Evolutionary conservation across 2,329 filamentous ascomycete genomes (phyloP).

Genomic region (Alternaria consortialis): DNA sequence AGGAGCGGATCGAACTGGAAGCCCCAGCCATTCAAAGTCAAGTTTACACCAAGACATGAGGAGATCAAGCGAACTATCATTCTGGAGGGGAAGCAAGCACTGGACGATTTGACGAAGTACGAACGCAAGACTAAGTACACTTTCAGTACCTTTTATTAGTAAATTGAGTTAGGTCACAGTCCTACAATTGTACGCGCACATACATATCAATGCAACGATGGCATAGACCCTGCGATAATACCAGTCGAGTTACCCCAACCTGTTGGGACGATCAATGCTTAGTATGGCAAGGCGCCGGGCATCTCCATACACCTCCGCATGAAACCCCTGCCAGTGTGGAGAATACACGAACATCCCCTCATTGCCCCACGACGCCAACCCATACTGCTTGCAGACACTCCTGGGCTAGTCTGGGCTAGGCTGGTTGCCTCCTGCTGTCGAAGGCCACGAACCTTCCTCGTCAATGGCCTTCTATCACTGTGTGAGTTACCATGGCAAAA

Average conservation of each 20-base stretch:
- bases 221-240: too few species aligned
- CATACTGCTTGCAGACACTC: background rate
- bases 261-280: background rate
- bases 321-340: slow-evolving; percentile 2
- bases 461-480: background rate
- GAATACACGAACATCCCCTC: slow-evolving; percentile 4
- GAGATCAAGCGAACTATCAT: slow-evolving; percentile 2
- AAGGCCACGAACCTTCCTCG: background rate
- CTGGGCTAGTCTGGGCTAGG: background rate
- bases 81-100: background rate
- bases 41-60: slow-evolving; percentile 1
- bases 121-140: slow-evolving; percentile 1
- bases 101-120: background rate
- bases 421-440: background rate
- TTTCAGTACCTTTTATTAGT: background rate
- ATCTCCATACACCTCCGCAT: slow-evolving; percentile 2
- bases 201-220: too few species aligned
- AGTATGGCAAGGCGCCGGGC: slow-evolving; percentile 2
- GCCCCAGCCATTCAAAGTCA: slow-evolving; percentile 2
- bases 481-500: slow-evolving; percentile 4
- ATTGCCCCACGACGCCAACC: background rate
- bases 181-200: too few species aligned
- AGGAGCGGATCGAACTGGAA: slow-evolving; percentile 12
- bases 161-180: slow-evolving; percentile 27
- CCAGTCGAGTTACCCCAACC: too few species aligned